Base-by-base conservation (phyloP, 2,329 filamentous ascomycete species). In the Alternaria infectoria region DNA sequence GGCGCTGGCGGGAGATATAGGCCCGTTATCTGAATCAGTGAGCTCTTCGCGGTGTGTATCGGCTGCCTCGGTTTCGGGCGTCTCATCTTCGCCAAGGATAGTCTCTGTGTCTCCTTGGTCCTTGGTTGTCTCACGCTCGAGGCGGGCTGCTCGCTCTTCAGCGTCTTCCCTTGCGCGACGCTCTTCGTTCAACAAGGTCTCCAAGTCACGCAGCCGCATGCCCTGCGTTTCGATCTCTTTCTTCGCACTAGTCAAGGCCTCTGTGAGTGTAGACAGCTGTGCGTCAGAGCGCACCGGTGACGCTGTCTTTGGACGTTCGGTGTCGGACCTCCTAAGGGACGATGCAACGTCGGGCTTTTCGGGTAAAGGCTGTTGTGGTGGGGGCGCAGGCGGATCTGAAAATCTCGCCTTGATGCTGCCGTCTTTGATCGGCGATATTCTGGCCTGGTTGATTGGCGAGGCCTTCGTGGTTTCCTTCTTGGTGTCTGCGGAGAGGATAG, bases 361-460 rank as follows among this genome's bases (percentile, higher is more conserved):
- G 1, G 95, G 95, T 6, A 98, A 84, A 13, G 95, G 95, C 71
- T 97, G 94, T 71, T 97, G 93, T 26, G 95, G 95, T 25, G 95
- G 95, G 8, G 95, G 95, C 21, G 94, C 95, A 5, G 95, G 95
- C 54, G 95, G 95, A 61, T 97, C 94, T 1, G 93, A 96, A 77
- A 97, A 98, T 56, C 93, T 88, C 5, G 92, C 88, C 73, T 96
- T 95, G 44, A 90, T 84, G 46, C 68, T 73, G 44, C 73, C 66
- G 74, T 97, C 93, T 69, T 93, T 90, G 50, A 81, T 76, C 6
- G 83, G 83, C 11, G 82, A 80, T 64, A 82, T 72, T 64, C 74
- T 79, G 68, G 83, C 79, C 71, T 83, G 71, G 23, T 81, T 82
- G 44, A 71, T 63, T 6, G 76, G 74, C 2, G 82, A 82, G 17